Evolutionary conservation across 108 stramenopile genomes (phyloP), one percentile per base, ranked within the genome.

Genomic region (Skeletonema marinoi): DNA sequence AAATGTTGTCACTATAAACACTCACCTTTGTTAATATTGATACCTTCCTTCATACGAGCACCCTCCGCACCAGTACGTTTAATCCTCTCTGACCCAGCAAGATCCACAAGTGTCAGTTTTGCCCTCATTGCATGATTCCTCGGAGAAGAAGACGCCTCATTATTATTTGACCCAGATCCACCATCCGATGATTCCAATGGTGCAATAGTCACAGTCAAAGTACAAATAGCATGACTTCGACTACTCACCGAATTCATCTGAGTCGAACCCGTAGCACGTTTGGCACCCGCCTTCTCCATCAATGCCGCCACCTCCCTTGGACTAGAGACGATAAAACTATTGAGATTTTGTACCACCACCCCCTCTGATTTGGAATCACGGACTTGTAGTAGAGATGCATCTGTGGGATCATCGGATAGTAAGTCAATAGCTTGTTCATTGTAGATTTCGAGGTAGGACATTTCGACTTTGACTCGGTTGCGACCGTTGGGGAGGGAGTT

Each of bases 161-260:
- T 0, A 31, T 50, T 31, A 35, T 6, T 32, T 35, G 32, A 32
- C 48, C 56, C 56, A 25, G 25, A 25, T 25, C 25, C 25, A 25
- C 25, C 25, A 21, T 58, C 25, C 29, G 29, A 30, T 10, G 59
- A n/a, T n/a, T 74, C 73, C 4, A 61, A 32, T n/a, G 78, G 85
- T 44, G 83, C 73, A 30, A 73, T 81, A 14, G 80, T 92, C 21
- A 96, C 72, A 46, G 79, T 74, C 36, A 99, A 66, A 12, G 96
- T 97, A 75, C 97, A 98, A 74, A 99, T 96, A 8, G 97, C 97
- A 82, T 99, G 98, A 74, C 88, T 90, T 56, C 98, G 87, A 70
- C 82, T 85, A 16, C 88, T 89, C 2, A 85, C 82, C 9, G 88
- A 89, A 87, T 98, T 98, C 96, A 98, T 97, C 19, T 82, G 84